phyloP scores from a whole-genome alignment of 2,329 filamentous ascomycete species.

The Aspergillus hortae region DNA sequence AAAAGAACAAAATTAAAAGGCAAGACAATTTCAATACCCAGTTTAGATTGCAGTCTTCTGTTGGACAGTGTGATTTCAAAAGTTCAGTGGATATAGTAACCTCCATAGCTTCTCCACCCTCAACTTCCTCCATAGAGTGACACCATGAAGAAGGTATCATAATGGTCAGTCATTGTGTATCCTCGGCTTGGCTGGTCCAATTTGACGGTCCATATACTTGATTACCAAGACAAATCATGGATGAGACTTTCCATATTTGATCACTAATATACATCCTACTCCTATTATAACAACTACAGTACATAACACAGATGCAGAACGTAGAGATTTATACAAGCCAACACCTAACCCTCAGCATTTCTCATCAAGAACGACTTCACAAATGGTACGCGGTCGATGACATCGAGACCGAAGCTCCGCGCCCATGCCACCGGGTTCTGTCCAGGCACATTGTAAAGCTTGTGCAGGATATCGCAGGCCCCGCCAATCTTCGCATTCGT shows the following conservation, averaged over 20 bases:
- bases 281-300: neutral
- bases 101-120: neutral
- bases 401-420: conserved; percentile 70
- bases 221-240: too few relatives aligned
- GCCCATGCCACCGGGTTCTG: conserved; percentile 76
- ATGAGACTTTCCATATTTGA: too few relatives aligned
- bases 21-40: neutral
- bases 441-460: conserved; percentile 73
- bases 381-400: conserved; percentile 70
- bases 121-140: neutral
- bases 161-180: too few relatives aligned
- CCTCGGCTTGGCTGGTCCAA: too few relatives aligned
- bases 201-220: too few relatives aligned
- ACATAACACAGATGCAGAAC: neutral
- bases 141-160: too few relatives aligned
- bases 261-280: neutral
- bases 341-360: conserved; percentile 44
- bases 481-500: conserved; percentile 76
- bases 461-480: conserved; percentile 84
- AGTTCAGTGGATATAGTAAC: neutral
- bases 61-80: neutral
- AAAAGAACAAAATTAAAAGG: neutral
- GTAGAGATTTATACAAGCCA: neutral
- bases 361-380: conserved; percentile 87
- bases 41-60: neutral